Conservation (phyloP, 2,329 filamentous ascomycete species). For the Dactylellina drechsleri region DNA sequence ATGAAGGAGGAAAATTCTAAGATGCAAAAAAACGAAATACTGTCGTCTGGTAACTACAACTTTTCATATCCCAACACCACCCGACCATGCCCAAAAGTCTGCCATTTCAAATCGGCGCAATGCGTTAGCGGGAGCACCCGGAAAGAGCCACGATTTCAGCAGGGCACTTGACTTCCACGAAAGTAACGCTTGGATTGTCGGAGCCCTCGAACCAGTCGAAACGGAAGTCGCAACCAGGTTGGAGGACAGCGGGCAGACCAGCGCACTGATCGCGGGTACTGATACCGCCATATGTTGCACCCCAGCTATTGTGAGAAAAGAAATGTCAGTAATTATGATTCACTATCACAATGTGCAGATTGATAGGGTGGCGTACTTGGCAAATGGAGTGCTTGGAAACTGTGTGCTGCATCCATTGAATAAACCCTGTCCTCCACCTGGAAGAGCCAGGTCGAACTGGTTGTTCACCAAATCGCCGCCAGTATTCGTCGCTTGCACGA, state of each 20-base stretch:
- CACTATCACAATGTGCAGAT: no score
- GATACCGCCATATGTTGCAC: constrained; percentile 70
- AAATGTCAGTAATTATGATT: constrained; percentile 57
- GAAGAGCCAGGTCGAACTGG: constrained; percentile 68
- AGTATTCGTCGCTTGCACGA: constrained; percentile 74
- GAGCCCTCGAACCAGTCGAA: constrained; percentile 73
- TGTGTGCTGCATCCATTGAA: constrained; percentile 67
- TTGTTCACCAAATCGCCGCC: constrained; percentile 69
- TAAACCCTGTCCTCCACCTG: constrained; percentile 66
- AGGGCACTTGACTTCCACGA: constrained; percentile 69
- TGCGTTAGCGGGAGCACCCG: constrained; percentile 42
- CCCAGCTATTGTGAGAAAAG: constrained; percentile 64
- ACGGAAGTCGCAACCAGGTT: constrained; percentile 71
- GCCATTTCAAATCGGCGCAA: no score
- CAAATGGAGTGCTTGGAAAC: constrained; percentile 60
- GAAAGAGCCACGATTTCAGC: constrained; percentile 61
- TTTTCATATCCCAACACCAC: no score
- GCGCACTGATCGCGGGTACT: constrained; percentile 66
- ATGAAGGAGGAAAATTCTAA: no score
- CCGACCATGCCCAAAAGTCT: no score
- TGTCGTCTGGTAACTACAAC: no score
- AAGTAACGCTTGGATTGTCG: constrained; percentile 69
- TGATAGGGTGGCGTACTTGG: constrained; percentile 26
- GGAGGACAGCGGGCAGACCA: constrained; percentile 67
- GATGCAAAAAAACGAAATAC: no score